Evolutionary conservation across 768 basidiomycete species (phyloP).

Genomic region (Leucogyrophana mollusca): DNA sequence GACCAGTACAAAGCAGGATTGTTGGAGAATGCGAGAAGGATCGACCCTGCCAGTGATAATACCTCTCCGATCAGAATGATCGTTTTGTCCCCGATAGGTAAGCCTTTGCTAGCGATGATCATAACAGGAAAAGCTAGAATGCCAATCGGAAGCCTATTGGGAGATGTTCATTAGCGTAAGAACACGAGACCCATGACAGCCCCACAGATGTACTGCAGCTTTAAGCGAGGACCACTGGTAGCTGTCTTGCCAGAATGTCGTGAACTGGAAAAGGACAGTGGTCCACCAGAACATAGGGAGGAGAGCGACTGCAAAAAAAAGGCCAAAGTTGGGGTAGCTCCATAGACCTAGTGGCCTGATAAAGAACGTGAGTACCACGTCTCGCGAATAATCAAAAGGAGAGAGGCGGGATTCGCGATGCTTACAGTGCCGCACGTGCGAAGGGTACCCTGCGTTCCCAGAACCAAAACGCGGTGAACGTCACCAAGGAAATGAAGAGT

Average conservation of each 20-base stretch:
- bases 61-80: conserved; percentile 36
- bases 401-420: conserved; percentile 6
- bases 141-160: conserved; percentile 33
- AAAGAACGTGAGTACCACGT: neutral
- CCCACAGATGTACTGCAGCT: conserved; percentile 20
- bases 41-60: conserved; percentile 32
- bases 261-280: conserved; percentile 10
- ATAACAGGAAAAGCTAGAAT: conserved; percentile 31
- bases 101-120: conserved; percentile 25
- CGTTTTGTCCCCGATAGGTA: conserved; percentile 30
- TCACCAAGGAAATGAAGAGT: conserved; percentile 39
- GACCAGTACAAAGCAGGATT: conserved; percentile 16
- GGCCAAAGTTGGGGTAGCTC: conserved; percentile 17
- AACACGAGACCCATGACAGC: conserved; percentile 9
- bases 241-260: conserved; percentile 11
- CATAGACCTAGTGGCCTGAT: conserved; percentile 13
- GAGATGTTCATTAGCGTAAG: neutral
- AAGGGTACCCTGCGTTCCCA: conserved; percentile 38
- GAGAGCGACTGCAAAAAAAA: conserved; percentile 14
- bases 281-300: conserved; percentile 19
- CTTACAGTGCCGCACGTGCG: conserved; percentile 34
- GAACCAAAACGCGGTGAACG: conserved; percentile 39
- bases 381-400: conserved; percentile 1
- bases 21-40: conserved; percentile 36
- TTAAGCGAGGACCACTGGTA: conserved; percentile 16